Evolutionary conservation across 75 land plant genomes (phyloP), one percentile per base, ranked within the genome.

Genomic region (Pseudotsuga menziesii): DNA sequence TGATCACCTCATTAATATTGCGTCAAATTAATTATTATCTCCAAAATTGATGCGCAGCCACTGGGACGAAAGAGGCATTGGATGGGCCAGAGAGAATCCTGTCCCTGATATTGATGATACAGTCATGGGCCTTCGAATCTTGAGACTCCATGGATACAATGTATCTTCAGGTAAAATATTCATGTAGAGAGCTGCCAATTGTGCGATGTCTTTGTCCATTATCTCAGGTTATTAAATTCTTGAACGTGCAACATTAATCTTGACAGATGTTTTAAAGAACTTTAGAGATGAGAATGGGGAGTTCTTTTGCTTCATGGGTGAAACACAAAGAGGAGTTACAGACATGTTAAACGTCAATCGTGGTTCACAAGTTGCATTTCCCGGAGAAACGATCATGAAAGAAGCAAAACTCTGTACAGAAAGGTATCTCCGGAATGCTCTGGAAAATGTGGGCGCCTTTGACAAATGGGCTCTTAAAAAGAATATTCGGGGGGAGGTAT

Each of bases 401-500:
- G 76, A 78, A 35, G n/a, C 81, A 2, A 72, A 61, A 16, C 25
- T 54, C 9, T 82, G 72, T 44, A 57, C 73, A 13, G 22, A 55
- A 2, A 61, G 61, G 56, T 79, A 73, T 74, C 32, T 82, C 44
- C 36, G 36, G 9, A 67, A 52, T 20, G 61, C 81, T 59, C 36
- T 78, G 5, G 48, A 61, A 14, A 58, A 63, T 26, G 61, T 79
- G 4, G 75, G 73, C 0, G 25, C 72, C 14, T 22, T 72, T 4
- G 81, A 82, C 62, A 82, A 82, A 25, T 82, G 83, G 83, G 73
- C 82, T n/a, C 26, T 73, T 36, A 82, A 73, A 63, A 82, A 82
- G 17, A 63, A 70, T 35, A 56, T 82, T 25, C 61, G 44, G 48
- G 59, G 61, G 58, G 83, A 82, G 83, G 83, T 81, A 75, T 16